phyloP scores from a whole-genome alignment of 2,329 filamentous ascomycete species.

The Apiospora arundinis region DNA sequence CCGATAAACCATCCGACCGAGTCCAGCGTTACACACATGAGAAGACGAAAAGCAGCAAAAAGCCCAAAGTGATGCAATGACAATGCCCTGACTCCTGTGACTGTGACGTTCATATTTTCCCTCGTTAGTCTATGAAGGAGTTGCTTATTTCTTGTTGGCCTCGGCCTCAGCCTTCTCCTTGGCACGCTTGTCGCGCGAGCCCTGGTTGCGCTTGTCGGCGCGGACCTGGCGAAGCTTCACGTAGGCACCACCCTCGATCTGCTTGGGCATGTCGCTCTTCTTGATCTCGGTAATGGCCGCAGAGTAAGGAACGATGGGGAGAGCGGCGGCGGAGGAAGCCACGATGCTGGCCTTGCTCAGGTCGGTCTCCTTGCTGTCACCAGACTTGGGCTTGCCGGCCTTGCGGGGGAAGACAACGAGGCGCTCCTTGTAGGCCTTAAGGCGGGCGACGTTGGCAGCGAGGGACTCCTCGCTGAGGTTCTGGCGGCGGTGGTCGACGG shows the following conservation, averaged over 20 bases:
- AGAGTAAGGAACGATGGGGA: conserved; percentile 76
- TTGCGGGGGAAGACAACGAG: conserved; percentile 98
- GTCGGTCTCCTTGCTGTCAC: conserved; percentile 84
- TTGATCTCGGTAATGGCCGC: conserved; percentile 75
- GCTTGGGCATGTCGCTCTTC: conserved; percentile 80
- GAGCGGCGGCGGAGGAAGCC: conserved; percentile 59
- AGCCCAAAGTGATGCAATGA: conserved; percentile 36
- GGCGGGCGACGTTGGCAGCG: conserved; percentile 92
- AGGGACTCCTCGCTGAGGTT: conserved; percentile 97
- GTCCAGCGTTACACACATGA: conserved; percentile 20
- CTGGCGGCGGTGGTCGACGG: conserved; percentile 94
- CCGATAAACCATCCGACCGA: conserved; percentile 18
- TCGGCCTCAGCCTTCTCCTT: conserved; percentile 87
- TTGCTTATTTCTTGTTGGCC: conserved; percentile 81
- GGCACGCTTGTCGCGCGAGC: conserved; percentile 90
- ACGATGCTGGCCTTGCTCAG: conserved; percentile 68
- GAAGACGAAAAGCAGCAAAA: conserved; percentile 37
- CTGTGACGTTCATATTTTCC: conserved; percentile 35
- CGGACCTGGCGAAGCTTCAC: conserved; percentile 83
- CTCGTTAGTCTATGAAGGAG: conserved; percentile 24
- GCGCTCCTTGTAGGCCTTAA: conserved; percentile 96
- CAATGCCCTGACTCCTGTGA: conserved; percentile 43
- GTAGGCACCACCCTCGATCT: conserved; percentile 84
- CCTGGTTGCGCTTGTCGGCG: conserved; percentile 80
- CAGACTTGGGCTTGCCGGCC: conserved; percentile 91